Conservation (phyloP, 176 grass and related monocot species). For the Miscanthus lutarioriparius region DNA sequence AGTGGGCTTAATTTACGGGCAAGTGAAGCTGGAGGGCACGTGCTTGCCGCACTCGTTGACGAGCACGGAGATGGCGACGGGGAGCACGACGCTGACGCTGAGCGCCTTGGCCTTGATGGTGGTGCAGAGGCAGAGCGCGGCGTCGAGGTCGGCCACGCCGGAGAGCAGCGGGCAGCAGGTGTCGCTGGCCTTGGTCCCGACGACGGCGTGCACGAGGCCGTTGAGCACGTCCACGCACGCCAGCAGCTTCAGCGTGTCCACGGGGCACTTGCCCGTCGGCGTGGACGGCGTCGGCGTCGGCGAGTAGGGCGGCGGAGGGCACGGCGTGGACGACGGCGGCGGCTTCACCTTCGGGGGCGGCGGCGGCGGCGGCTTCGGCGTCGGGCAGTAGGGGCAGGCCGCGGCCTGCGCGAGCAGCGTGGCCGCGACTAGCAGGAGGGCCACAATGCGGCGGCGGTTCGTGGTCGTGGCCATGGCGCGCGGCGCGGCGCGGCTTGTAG, state of each 20-base stretch:
- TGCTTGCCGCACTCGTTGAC: slow-evolving; percentile 77
- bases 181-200: slow-evolving; percentile 34
- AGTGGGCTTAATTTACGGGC: slow-evolving; percentile 32
- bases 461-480: slow-evolving; percentile 19
- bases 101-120: slow-evolving; percentile 71
- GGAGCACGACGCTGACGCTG: slow-evolving; percentile 49
- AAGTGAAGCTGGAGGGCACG: slow-evolving; percentile 65
- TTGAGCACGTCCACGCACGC: slow-evolving; percentile 77
- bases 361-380: slow-evolving; percentile 37
- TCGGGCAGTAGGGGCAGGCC: slow-evolving; percentile 57
- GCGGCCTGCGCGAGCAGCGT: slow-evolving; percentile 31
- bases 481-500: background rate
- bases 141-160: slow-evolving; percentile 71
- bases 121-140: slow-evolving; percentile 91
- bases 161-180: slow-evolving; percentile 75
- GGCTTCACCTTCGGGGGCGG: background rate
- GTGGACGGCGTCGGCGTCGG: slow-evolving; percentile 21
- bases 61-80: slow-evolving; percentile 77
- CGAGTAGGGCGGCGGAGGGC: slow-evolving; percentile 22
- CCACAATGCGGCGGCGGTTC: slow-evolving; percentile 28
- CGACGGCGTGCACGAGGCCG: slow-evolving; percentile 49
- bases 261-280: slow-evolving; percentile 53
- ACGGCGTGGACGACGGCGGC: slow-evolving; percentile 22
- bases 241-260: slow-evolving; percentile 74
- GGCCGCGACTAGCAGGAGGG: slow-evolving; percentile 24